Evolutionary conservation across 2,329 filamentous ascomycete genomes (phyloP).

Genomic region (Sphaerulina vaccinii): DNA sequence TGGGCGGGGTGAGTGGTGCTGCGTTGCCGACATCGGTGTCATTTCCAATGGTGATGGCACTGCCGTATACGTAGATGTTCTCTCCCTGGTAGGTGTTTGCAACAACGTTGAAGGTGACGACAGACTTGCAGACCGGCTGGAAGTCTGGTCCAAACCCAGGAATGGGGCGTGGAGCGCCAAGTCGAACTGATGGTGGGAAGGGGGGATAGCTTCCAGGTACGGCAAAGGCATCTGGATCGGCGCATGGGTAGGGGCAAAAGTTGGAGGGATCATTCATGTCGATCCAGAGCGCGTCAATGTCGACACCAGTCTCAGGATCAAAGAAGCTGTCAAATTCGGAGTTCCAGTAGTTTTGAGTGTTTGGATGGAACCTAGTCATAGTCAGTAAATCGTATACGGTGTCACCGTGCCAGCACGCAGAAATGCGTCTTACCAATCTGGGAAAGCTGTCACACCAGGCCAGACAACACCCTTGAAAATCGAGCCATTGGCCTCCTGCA

Average conservation of each 20-base stretch:
- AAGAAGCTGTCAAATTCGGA: slow-evolving; percentile 67
- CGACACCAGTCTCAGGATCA: slow-evolving; percentile 60
- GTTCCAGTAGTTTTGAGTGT: slow-evolving; percentile 67
- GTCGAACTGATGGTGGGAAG: slow-evolving; percentile 59
- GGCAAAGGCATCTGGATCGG: slow-evolving; percentile 40
- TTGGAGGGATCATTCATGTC: slow-evolving; percentile 65
- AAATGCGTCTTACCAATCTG: slow-evolving; percentile 56
- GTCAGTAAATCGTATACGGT: background rate
- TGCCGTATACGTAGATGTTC: slow-evolving; percentile 38
- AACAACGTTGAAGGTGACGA: slow-evolving; percentile 37
- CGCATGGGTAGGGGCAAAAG: slow-evolving; percentile 49
- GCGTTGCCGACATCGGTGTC: slow-evolving; percentile 30
- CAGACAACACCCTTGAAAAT: slow-evolving; percentile 67
- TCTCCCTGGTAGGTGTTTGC: slow-evolving; percentile 38
- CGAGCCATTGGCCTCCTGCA: slow-evolving; percentile 55
- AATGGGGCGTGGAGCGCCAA: slow-evolving; percentile 60
- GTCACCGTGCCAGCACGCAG: background rate
- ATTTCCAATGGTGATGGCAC: slow-evolving; percentile 34
- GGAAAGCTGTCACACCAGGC: slow-evolving; percentile 57
- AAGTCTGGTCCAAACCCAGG: slow-evolving; percentile 68
- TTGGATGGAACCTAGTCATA: slow-evolving; percentile 56
- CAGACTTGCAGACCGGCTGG: slow-evolving; percentile 53
- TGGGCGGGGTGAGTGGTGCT: slow-evolving; percentile 32
- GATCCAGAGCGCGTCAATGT: slow-evolving; percentile 72
- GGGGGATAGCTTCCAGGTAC: slow-evolving; percentile 56